Base-by-base conservation (phyloP, 441 rosid genomes). In the Corymbia calophylla region DNA sequence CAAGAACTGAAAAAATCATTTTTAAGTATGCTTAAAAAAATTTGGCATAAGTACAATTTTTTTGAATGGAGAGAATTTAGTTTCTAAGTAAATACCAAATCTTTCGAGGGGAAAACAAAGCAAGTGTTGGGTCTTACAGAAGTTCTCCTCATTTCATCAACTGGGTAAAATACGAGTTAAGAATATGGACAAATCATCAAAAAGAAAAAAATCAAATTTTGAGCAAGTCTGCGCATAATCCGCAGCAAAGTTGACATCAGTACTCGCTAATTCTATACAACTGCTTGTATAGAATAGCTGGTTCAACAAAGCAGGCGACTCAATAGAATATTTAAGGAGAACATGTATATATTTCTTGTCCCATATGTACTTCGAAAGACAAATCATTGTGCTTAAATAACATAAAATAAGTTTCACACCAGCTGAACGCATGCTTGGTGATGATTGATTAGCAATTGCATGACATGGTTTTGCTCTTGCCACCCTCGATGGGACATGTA, bases 171-270 rank as follows among this genome's bases (percentile, higher is more conserved):
- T 62, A 29, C 32, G 18, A 62, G 18, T 29, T 62, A 62, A 62
- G 32, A 62, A 29, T 62, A 62, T 62, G 29, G 6, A 62, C 29
- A 62, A 62, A 62, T 14, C 68, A 29, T 62, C 17, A 62, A 29
- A 62, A 0, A 62, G 27, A 29, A 62, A 0, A 62, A 0, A 13
- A 29, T 62, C 32, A 29, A 62, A 29, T 29, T 62, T 31, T 62
- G 32, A 62, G 68, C 3, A 62, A 62, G 32, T 62, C 18, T 0
- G 32, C 1, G 68, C 9, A 29, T 62, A 14, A 62, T 29, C 29
- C 15, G 68, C 31, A 62, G 32, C 68, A 8, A 62, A 29, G 32
- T 29, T 16, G 29, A 62, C 32, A 62, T 6, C 9, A 62, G 32
- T 6, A 1, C 68, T 29, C 68, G 17, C 64, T 25, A 58, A 58